Conservation (phyloP, 1,284 basidiomycete species). For the Ceratobasidium sp. region DNA sequence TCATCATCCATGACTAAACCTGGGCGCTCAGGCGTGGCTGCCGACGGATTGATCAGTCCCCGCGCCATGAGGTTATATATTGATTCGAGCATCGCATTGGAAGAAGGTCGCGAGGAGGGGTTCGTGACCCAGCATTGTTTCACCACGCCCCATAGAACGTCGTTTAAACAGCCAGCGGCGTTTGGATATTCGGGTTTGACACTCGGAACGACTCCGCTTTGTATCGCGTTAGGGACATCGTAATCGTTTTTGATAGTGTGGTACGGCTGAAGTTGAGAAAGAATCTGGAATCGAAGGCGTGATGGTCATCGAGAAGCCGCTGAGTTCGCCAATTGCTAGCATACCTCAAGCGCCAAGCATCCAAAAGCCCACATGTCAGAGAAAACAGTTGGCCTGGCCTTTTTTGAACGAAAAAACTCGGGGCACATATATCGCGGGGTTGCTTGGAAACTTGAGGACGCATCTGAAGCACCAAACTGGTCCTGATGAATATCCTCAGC, state of each 20-base stretch:
- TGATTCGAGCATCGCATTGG: background rate
- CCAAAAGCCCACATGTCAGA: constrained; percentile 40
- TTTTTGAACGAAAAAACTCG: constrained; percentile 5
- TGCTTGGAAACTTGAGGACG: constrained; percentile 29
- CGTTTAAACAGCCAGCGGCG: constrained; percentile 41
- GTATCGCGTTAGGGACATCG: constrained; percentile 15
- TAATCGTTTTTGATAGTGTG: constrained; percentile 30
- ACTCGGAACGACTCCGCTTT: constrained; percentile 8
- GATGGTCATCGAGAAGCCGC: background rate
- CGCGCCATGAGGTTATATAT: constrained; percentile 18
- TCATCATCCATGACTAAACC: background rate
- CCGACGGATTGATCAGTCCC: constrained; percentile 3
- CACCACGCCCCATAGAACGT: constrained; percentile 23
- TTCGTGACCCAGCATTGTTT: constrained; percentile 25
- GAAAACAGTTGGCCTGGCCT: constrained; percentile 11
- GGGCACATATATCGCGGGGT: constrained; percentile 35
- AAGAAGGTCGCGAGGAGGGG: constrained; percentile 13
- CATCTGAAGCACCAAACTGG: background rate
- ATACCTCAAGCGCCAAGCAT: constrained; percentile 26
- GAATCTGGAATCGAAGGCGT: constrained; percentile 12
- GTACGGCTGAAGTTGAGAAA: constrained; percentile 31
- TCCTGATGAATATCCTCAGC: background rate
- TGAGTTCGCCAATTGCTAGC: background rate
- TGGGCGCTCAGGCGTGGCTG: constrained; percentile 24
- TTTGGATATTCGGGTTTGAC: constrained; percentile 31